A percentile compares a stretch with the other conserved stretches of the same genome.
Evolutionary conservation across 495 filamentous ascomycete species (phyloP).

Genomic region (Melanomma pulvis-pyrius): DNA sequence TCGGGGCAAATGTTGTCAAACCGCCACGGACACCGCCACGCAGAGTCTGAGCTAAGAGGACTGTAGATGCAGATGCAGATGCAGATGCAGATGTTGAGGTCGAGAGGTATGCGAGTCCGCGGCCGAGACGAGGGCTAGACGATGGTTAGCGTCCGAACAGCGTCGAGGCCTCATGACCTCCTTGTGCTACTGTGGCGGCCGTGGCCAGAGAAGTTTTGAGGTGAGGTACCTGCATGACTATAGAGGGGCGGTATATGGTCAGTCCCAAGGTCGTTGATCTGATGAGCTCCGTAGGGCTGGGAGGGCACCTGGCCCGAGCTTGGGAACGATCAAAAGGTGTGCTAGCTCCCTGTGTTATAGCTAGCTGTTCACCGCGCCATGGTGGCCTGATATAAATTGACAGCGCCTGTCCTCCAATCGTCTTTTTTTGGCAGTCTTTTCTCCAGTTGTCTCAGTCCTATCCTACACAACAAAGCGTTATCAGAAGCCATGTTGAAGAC

Average conservation of each 20-base stretch:
- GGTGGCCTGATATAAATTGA: neutral
- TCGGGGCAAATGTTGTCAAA: conserved; percentile 5
- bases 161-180: conserved; percentile 15
- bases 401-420: too few relatives aligned
- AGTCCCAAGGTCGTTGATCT: conserved; percentile 5
- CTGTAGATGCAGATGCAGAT: neutral
- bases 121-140: conserved; percentile 22
- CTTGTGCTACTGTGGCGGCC: neutral
- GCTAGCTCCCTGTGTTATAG: neutral
- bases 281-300: conserved; percentile 29
- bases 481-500: neutral
- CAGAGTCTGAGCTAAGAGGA: too few relatives aligned
- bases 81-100: conserved; percentile 15
- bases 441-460: too few relatives aligned
- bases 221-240: conserved; percentile 22
- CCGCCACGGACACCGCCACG: conserved; percentile 4
- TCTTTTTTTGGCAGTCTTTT: too few relatives aligned
- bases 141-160: conserved; percentile 5
- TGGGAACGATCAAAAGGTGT: neutral
- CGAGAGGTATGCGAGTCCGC: conserved; percentile 14
- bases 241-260: conserved; percentile 10
- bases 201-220: neutral
- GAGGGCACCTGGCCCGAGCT: neutral
- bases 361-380: neutral
- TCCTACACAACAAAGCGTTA: too few relatives aligned